A percentile compares a stretch with the other conserved stretches of the same genome.
Evolutionary conservation across 2,329 filamentous ascomycete genomes (phyloP).

Genomic region (Trichoderma koningiopsis): DNA sequence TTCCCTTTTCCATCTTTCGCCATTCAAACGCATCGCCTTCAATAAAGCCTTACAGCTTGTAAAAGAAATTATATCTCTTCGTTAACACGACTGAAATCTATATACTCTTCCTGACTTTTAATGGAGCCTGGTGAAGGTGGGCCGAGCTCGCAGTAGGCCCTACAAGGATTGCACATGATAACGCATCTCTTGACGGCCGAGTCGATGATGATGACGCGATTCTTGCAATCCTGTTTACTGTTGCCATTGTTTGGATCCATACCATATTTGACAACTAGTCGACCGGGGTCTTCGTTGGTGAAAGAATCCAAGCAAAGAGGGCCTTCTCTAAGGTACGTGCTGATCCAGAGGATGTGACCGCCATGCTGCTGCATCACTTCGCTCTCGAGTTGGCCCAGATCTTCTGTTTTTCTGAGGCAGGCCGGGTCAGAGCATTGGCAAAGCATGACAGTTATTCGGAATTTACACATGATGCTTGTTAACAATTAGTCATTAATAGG

Average conservation of each 20-base stretch:
- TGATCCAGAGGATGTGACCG: slow-evolving; percentile 16
- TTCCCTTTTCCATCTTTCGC: background rate
- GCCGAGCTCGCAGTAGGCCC: background rate
- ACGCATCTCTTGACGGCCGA: slow-evolving; percentile 1
- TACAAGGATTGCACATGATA: slow-evolving; percentile 3
- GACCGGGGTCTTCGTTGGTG: slow-evolving; percentile 22
- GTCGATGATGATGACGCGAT: slow-evolving; percentile 12
- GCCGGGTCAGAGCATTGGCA: background rate
- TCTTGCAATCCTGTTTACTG: slow-evolving; percentile 27
- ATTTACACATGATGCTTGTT: background rate
- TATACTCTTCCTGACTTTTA: background rate
- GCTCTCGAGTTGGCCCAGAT: background rate
- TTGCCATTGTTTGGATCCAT: slow-evolving; percentile 26
- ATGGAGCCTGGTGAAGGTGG: background rate
- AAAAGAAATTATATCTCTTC: background rate
- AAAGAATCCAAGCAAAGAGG: slow-evolving; percentile 24
- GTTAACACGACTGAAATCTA: background rate
- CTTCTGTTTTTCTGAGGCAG: background rate
- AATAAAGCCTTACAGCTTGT: background rate
- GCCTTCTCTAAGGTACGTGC: slow-evolving; percentile 14
- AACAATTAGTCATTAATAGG: background rate
- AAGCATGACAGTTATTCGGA: slow-evolving; percentile 5
- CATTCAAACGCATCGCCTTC: background rate
- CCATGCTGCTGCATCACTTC: slow-evolving; percentile 13
- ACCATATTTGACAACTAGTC: slow-evolving; percentile 23